Base-by-base conservation (phyloP, 352 stramenopile species). In the Pythium dissimile region DNA sequence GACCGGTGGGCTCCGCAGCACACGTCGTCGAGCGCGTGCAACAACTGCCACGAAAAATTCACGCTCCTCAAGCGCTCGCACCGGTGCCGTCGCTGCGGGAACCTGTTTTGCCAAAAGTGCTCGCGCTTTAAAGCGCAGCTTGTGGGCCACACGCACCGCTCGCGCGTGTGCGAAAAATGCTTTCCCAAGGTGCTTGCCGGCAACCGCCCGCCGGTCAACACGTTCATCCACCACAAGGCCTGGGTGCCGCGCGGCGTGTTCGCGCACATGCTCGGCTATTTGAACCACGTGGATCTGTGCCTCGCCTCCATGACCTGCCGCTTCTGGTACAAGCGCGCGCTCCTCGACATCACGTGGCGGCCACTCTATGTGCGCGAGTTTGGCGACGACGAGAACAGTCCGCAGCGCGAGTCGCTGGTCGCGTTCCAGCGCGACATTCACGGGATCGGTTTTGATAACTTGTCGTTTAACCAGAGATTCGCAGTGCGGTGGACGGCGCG, bases 401-500 rank as follows among this genome's bases (percentile, higher is more conserved):
- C 80, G 48, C 83, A 92, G 67, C 73, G 80, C 28, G 78, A 92
- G 46, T 91, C 82, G 21, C 67, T 92, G n/a, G 71, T 93, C 39
- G 83, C 83, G n/a, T 93, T 94, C 59, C 85, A 92, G 68, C 79
- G 85, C 10, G 80, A 94, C 34, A 82, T 92, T 34, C 80, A 94
- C 44, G 85, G 85, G 43, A 88, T 93, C 43, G 85, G 81, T 35
- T 92, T 92, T 51, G 81, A 94, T 30, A 92, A 88, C 27, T 54
- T 94, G 42, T 89, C 85, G 39, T 94, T 82, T 69, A 80, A 94
- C 63, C 84, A 92, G 50, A 92, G 92, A 56, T 94, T 87, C 45
- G 72, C 79, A 3, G 84, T 94, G 44, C 85, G 85, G 47, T 93
- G 79, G 81, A 85, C 81, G 2, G 81, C 85, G 16, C 78, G 81